Percentiles rank a stretch among this genome's conserved stretches.
Conservation (phyloP, 2,329 filamentous ascomycete genomes). For the Sclerotinia spermophila region DNA sequence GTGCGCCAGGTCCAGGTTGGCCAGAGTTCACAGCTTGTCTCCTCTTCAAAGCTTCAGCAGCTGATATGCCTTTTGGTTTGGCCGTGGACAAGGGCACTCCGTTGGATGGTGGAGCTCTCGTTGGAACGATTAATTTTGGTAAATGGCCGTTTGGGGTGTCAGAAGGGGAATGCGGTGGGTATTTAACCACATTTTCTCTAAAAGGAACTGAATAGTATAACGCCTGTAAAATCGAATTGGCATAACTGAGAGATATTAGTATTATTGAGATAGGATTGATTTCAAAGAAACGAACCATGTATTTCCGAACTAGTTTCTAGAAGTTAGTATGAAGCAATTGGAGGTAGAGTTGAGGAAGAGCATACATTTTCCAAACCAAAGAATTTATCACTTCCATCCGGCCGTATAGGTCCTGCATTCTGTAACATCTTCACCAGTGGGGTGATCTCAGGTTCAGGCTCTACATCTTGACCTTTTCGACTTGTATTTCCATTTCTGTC, state of each 20-base stretch:
- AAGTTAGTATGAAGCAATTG: conserved; percentile 28
- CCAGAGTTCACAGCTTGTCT: conserved; percentile 52
- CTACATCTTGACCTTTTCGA: conserved; percentile 36
- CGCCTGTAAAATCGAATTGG: conserved; percentile 96
- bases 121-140: conserved; percentile 57
- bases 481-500: conserved; percentile 25
- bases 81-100: conserved; percentile 45
- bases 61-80: conserved; percentile 51
- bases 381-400: conserved; percentile 95
- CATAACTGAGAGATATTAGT: conserved; percentile 64
- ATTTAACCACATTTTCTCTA: conserved; percentile 89
- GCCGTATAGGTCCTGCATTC: conserved; percentile 73
- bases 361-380: conserved; percentile 97
- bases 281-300: conserved; percentile 69
- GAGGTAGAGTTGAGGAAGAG: conserved; percentile 25
- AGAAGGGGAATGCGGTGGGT: conserved; percentile 68
- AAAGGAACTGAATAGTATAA: conserved; percentile 95
- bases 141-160: conserved; percentile 62
- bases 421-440: conserved; percentile 72
- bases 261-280: background rate
- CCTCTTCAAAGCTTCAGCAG: conserved; percentile 55
- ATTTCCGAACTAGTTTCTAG: conserved; percentile 74
- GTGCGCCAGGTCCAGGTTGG: conserved; percentile 52
- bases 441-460: conserved; percentile 50
- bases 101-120: conserved; percentile 47